Conservation (phyloP, 768 basidiomycete genomes). For the Hygrophorus pudorinus region DNA sequence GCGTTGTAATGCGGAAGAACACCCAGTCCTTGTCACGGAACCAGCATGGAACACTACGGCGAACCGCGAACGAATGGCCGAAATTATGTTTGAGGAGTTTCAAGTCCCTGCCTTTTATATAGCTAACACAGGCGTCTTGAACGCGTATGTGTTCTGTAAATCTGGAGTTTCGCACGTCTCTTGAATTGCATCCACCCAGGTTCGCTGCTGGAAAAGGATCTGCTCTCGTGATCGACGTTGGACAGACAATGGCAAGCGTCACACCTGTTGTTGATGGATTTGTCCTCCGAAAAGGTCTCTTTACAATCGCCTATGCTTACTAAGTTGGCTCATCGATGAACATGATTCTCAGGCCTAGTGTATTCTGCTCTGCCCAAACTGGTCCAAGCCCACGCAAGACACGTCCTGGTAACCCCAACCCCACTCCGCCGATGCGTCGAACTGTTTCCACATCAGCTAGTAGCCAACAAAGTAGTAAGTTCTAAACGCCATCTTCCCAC, state of each 20-base stretch:
- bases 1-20: slow-evolving; percentile 68
- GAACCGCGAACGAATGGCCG: slow-evolving; percentile 92
- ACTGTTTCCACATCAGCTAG: slow-evolving; percentile 79
- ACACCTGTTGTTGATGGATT: slow-evolving; percentile 97
- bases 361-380: slow-evolving; percentile 71
- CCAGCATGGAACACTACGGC: slow-evolving; percentile 91
- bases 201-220: slow-evolving; percentile 97
- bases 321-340: background rate
- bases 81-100: slow-evolving; percentile 97
- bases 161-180: slow-evolving; percentile 5
- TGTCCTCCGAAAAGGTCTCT: slow-evolving; percentile 83
- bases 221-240: slow-evolving; percentile 93
- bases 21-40: slow-evolving; percentile 89
- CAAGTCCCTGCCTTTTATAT: slow-evolving; percentile 93
- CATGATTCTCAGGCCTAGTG: slow-evolving; percentile 55
- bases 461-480: slow-evolving; percentile 65
- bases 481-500: background rate
- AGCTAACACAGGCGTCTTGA: slow-evolving; percentile 88
- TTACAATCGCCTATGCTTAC: background rate
- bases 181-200: slow-evolving; percentile 26
- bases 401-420: slow-evolving; percentile 45
- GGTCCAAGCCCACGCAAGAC: slow-evolving; percentile 69
- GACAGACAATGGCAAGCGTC: slow-evolving; percentile 80
- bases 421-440: slow-evolving; percentile 49
- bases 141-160: slow-evolving; percentile 51